These are phyloP conservation scores for Tetraselmis chui DNA, from an alignment of 139 green algal species.

Conservation along the genomic window DNA sequence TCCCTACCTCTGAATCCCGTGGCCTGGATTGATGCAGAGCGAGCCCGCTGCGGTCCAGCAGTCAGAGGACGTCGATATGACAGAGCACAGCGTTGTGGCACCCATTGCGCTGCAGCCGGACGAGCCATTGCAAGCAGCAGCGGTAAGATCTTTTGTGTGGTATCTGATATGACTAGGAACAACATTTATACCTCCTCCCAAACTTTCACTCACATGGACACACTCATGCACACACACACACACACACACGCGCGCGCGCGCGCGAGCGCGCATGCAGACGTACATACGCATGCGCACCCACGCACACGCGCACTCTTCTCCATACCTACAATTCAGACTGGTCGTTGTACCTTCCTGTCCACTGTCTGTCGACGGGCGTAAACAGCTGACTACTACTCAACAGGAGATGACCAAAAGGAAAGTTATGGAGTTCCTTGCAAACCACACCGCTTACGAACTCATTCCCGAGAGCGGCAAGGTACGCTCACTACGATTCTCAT, in stretches of 20 bases:
- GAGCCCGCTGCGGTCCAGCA: neutral
- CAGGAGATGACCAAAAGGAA: slow-evolving; percentile 39
- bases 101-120: slow-evolving; percentile 20
- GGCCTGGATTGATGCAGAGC: neutral
- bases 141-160: too few species aligned
- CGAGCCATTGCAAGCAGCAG: neutral
- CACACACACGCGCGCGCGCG: too few species aligned
- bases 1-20: slow-evolving; percentile 15
- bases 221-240: too few species aligned
- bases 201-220: too few species aligned
- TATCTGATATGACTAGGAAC: too few species aligned
- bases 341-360: too few species aligned
- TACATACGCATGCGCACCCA: slow-evolving; percentile 28
- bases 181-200: too few species aligned
- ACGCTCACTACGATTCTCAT: too few species aligned
- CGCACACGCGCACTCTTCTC: slow-evolving; percentile 58
- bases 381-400: too few species aligned
- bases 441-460: slow-evolving; percentile 90
- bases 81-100: slow-evolving; percentile 11
- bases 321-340: too few species aligned
- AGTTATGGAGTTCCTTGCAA: slow-evolving; percentile 81
- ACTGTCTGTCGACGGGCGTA: too few species aligned
- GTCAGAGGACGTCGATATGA: neutral
- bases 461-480: slow-evolving; percentile 93
- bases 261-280: neutral